Base-by-base conservation (phyloP, 768 basidiomycete genomes). In the Phaffia tasmanica region DNA sequence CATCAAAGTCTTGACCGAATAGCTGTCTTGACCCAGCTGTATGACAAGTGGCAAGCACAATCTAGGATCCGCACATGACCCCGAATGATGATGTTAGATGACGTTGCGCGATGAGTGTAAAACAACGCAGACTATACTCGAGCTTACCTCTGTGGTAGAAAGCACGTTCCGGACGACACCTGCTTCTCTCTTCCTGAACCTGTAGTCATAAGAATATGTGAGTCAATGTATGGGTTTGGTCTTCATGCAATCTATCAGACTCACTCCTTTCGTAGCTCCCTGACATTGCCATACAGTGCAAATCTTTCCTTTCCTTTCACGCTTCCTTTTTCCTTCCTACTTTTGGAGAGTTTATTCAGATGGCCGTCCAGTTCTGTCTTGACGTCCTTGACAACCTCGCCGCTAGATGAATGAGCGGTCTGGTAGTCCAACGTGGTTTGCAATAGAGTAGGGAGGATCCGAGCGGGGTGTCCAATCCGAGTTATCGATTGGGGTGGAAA, bases 31-130 rank as follows among this genome's bases (percentile, higher is more conserved):
- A 86, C 0, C 94, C 95, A 6, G 94, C 83, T 16, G 90, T 88
- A 78, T 98, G 93, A 71, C 94, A 98, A 2, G 95, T 99, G 1
- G 92, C 86, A 15, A 98, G 77, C 0, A 98, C 88, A 50, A 98
- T 81, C 86, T 88, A 46, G n/a, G 21, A 25, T 27, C 25, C 3
- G 16, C 3, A 1, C 4, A 18, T n/a, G 25, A 21, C 6, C 55
- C 25, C 14, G n/a, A 46, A 27, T 8, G 19, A 27, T 25, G n/a
- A 35, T 46, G 35, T 63, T 29, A 21, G 14, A 53, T 29, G 19
- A 9, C 3, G 15, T 0, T 9, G 15, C 23, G 9, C 35, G 19
- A 1, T 48, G 7, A 27, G 42, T 30, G 35, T 7, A 62, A 27
- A 47, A 3, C n/a, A 7, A 2, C 27, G 35, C 14, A n/a, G 0